phyloP scores from a whole-genome alignment of 2,329 filamentous ascomycete genomes.

The Blumeria graminis region DNA sequence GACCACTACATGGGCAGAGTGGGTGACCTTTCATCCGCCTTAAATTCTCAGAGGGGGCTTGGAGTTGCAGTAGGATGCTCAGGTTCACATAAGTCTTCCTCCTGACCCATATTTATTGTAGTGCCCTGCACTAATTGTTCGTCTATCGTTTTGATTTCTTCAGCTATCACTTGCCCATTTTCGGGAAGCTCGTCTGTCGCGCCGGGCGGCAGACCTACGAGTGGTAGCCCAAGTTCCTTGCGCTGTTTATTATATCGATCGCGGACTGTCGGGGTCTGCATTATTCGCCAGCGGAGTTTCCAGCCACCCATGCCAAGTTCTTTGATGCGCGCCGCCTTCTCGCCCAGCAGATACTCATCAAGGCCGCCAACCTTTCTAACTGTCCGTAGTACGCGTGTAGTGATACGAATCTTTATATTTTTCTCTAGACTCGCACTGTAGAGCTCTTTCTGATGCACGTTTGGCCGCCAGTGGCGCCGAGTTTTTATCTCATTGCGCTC shows the following conservation, averaged over 20 bases:
- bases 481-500: slow-evolving; percentile 44
- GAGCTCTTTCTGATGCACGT: slow-evolving; percentile 37
- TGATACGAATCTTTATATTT: slow-evolving; percentile 43
- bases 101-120: slow-evolving; percentile 15
- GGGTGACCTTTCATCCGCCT: neutral
- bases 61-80: neutral
- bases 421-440: slow-evolving; percentile 37
- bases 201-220: slow-evolving; percentile 18
- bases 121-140: slow-evolving; percentile 20
- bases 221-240: slow-evolving; percentile 36
- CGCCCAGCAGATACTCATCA: slow-evolving; percentile 73
- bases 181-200: slow-evolving; percentile 17
- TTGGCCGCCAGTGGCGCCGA: slow-evolving; percentile 50
- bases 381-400: slow-evolving; percentile 41
- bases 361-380: slow-evolving; percentile 74
- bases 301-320: slow-evolving; percentile 79
- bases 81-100: neutral
- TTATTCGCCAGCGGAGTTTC: slow-evolving; percentile 70
- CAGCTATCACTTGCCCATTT: slow-evolving; percentile 11
- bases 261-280: slow-evolving; percentile 50
- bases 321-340: slow-evolving; percentile 52
- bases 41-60: neutral
- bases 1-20: neutral
- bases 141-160: slow-evolving; percentile 18
- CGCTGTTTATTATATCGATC: slow-evolving; percentile 42